Base-by-base conservation (phyloP, 306 rosid genomes). In the Cicer judaicum region DNA sequence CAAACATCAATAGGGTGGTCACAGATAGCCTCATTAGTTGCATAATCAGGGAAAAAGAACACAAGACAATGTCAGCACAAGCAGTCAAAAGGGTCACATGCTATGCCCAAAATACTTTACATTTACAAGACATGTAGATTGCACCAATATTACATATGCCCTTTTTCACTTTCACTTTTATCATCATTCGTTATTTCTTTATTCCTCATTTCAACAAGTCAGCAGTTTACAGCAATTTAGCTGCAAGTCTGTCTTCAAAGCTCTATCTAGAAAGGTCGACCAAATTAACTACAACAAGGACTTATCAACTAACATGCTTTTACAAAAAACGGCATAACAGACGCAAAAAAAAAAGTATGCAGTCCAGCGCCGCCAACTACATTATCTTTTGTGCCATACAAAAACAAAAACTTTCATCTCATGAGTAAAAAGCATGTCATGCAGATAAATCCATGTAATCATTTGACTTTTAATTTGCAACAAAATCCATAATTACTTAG, bases 141-240 rank as follows among this genome's bases (percentile, higher is more conserved):
- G 29, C 1, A 7, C 21, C 53, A 38, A 5, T 41, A 18, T 15
- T 59, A n/a, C 19, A 1, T 41, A 29, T 59, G 64, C 14, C 41
- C 64, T 13, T 59, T 59, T 9, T 41, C 44, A 53, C 5, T 16
- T 59, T 11, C n/a, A 56, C 41, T 18, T 48, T 38, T 50, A 42
- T 55, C 8, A 43, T 15, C 44, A 44, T 73, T 43, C 7, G 7
- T 4, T 50, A 15, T 50, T 75, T 72, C 50, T 52, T 5, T 53
- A 15, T 46, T 10, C 9, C 7, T 15, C 1, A 43, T 70, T 74
- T 74, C 78, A 81, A 13, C 24, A 71, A 56, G 44, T 65, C 64
- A 71, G 53, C 60, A 71, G 52, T 42, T 42, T 21, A 62, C 7
- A 63, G 54, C 11, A 55, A 13, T 19, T 59, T 49, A 34, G 68